Conservation (phyloP, 495 filamentous ascomycete genomes). For the Aspergillus affinis region DNA sequence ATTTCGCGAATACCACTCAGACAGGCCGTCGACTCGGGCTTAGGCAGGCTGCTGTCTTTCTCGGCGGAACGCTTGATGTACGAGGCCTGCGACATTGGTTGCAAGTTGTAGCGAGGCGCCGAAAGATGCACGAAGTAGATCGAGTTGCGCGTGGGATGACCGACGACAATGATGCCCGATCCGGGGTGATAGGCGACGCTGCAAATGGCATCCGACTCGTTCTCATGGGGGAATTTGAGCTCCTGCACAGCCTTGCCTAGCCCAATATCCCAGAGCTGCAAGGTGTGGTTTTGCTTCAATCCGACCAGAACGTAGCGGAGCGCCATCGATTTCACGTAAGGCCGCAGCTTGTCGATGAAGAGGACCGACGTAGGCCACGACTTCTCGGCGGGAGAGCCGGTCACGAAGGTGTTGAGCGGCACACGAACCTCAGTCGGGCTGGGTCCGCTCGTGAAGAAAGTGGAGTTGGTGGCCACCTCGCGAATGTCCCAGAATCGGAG, state of each 20-base stretch:
- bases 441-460: slow-evolving; percentile 53
- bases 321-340: slow-evolving; percentile 81
- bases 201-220: slow-evolving; percentile 95
- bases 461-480: slow-evolving; percentile 61
- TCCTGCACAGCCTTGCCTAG: slow-evolving; percentile 94
- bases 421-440: slow-evolving; percentile 69
- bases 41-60: slow-evolving; percentile 71
- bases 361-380: slow-evolving; percentile 94
- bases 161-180: slow-evolving; percentile 88
- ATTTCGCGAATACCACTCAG: slow-evolving; percentile 94
- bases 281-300: slow-evolving; percentile 97
- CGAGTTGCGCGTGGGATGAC: slow-evolving; percentile 94
- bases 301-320: slow-evolving; percentile 93
- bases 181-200: slow-evolving; percentile 89
- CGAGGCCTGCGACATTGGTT: slow-evolving; percentile 76
- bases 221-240: slow-evolving; percentile 92
- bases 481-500: slow-evolving; percentile 97
- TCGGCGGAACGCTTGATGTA: slow-evolving; percentile 74
- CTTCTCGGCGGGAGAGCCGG: slow-evolving; percentile 77
- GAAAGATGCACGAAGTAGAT: slow-evolving; percentile 96
- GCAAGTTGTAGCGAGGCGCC: slow-evolving; percentile 83
- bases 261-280: slow-evolving; percentile 98
- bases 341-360: slow-evolving; percentile 90
- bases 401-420: slow-evolving; percentile 74
- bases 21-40: slow-evolving; percentile 90